Evolutionary conservation across 768 basidiomycete species (phyloP).

Genomic region (Clitopilus hobsonii): DNA sequence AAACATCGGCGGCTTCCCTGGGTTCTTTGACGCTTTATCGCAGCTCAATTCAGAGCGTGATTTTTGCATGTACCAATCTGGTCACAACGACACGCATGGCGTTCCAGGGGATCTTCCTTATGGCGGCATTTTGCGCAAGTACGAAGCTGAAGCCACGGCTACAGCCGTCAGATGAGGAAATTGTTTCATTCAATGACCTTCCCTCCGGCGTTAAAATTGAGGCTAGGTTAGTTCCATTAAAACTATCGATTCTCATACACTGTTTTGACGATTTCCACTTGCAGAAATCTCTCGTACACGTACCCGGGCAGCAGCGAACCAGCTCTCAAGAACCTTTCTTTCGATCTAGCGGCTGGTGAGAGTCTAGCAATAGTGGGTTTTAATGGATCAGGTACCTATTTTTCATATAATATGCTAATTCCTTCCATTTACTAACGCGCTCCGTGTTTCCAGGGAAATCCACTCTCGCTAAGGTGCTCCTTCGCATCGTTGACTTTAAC

Average conservation of each 20-base stretch:
- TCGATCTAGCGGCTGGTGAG: slow-evolving; percentile 71
- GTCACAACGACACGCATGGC: slow-evolving; percentile 63
- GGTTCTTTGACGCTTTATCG: slow-evolving; percentile 83
- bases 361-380: slow-evolving; percentile 82
- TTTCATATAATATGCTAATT: no score
- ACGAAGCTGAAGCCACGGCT: slow-evolving; percentile 65
- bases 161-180: slow-evolving; percentile 53
- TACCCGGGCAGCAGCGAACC: slow-evolving; percentile 74
- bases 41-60: slow-evolving; percentile 67
- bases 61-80: slow-evolving; percentile 61
- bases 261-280: slow-evolving; percentile 7
- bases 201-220: slow-evolving; percentile 65
- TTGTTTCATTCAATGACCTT: slow-evolving; percentile 40
- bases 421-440: slow-evolving; percentile 12
- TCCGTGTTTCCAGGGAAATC: slow-evolving; percentile 61
- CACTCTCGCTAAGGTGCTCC: slow-evolving; percentile 76
- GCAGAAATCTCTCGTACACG: slow-evolving; percentile 53
- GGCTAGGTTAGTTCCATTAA: slow-evolving; percentile 46
- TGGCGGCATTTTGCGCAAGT: slow-evolving; percentile 82
- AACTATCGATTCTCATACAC: background rate
- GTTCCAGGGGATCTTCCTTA: slow-evolving; percentile 83
- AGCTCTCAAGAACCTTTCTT: slow-evolving; percentile 64
- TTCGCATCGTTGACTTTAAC: slow-evolving; percentile 77
- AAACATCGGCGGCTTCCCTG: slow-evolving; percentile 68
- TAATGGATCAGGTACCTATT: slow-evolving; percentile 64